Percentiles rank a stretch among this genome's conserved stretches.
phyloP scores from a whole-genome alignment of 73 alveolate species.

The Paramecium primaurelia region DNA sequence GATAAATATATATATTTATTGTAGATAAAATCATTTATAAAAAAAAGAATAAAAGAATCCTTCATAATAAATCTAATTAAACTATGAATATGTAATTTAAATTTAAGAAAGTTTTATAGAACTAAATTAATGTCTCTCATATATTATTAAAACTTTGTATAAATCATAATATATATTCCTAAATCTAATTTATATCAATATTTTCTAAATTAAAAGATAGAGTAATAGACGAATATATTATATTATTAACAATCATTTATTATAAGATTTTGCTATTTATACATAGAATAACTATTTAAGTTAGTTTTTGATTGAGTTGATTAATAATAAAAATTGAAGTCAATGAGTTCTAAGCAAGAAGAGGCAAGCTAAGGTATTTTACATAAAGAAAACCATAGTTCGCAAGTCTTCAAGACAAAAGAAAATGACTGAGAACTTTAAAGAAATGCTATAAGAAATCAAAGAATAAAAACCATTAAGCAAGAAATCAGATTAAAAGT shows the following conservation, averaged over 20 bases:
- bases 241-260: neutral
- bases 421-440: neutral
- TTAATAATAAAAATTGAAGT: neutral
- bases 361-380: neutral
- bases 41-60: neutral
- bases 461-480: neutral
- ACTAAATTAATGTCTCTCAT: too few relatives aligned
- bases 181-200: neutral
- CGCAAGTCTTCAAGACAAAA: neutral
- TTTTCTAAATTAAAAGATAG: too few relatives aligned
- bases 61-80: neutral
- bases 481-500: neutral
- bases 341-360: neutral
- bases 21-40: too few relatives aligned
- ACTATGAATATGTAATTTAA: too few relatives aligned
- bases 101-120: neutral
- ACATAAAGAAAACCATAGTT: neutral
- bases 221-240: neutral
- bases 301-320: neutral
- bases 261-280: neutral
- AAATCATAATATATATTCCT: neutral
- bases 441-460: neutral
- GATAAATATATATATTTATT: too few relatives aligned
- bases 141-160: neutral
- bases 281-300: neutral